Evolutionary conservation across 371 early-diverging fungal genomes (phyloP), one percentile per base, ranked within the genome.

Genomic region (Mucor indicus): DNA sequence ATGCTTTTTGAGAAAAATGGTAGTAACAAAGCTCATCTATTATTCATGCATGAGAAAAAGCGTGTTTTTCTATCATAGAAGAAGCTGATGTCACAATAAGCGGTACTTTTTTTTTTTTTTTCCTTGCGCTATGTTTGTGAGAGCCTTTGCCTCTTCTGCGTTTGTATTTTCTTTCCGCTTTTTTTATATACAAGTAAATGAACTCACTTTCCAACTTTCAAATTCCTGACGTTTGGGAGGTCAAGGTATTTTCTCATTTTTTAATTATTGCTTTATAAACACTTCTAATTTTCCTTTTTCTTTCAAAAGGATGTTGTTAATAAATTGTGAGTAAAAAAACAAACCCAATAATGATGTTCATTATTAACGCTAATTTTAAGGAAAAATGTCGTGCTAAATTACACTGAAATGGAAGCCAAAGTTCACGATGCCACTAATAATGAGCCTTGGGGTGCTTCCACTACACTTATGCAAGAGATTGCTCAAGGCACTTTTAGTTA

Each of bases 371-470:
- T 29, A 29, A 29, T 13, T 11, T 15, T 19, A 49, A 80, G 79
- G 16, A 84, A 81, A 64, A 84, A 81, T 73, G 87, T 81, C 4
- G 93, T 92, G 16, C 67, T 91, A 54, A 89, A 93, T 62, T 82
- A 83, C 60, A 87, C 90, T 49, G 93, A 93, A 64, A 84, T 88
- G 83, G 93, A 93, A 66, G 79, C 85, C 50, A 92, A 92, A 49
- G 91, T 93, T 23, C 81, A 86, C 50, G 91, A 92, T 52, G 92
- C 91, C 3, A 92, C 92, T 7, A 87, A 81, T 49, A 81, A 83
- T 46, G 92, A 91, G 48, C 77, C 89, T 20, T 92, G 96, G 98
- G 96, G 96, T 21, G 94, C 96, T 17, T 85, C 90, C 19, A 87
- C 90, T 31, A 92, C 95, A 11, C 69, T 93, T 25, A 93, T 95